Conservation (phyloP, 805 yeast species). For the Kregervanrija fluxuum region DNA sequence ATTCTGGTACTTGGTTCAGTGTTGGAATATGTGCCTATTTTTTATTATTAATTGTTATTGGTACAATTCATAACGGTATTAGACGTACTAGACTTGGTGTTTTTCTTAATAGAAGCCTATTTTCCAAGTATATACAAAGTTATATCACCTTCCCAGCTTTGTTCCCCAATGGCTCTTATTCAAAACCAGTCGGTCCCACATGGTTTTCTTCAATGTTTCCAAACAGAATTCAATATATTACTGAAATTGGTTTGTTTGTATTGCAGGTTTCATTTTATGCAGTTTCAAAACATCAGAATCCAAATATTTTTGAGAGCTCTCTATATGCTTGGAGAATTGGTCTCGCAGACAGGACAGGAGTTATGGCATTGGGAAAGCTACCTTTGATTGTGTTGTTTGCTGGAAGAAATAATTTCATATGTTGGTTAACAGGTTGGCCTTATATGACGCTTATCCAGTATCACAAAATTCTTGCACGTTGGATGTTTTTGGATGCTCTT, state of each 20-base stretch:
- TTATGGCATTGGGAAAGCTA: constrained; percentile 30
- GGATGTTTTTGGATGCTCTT: constrained; percentile 31
- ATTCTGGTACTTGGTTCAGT: constrained; percentile 27
- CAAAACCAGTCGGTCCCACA: constrained; percentile 12
- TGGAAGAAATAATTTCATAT: constrained; percentile 39
- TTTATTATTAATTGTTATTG: constrained; percentile 30
- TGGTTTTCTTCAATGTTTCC: constrained; percentile 21
- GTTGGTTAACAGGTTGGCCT: constrained; percentile 37
- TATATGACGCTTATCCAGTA: constrained; percentile 39
- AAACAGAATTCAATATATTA: constrained; percentile 27
- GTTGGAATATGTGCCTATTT: constrained; percentile 33
- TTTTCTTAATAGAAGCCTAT: constrained; percentile 11
- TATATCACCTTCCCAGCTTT: constrained; percentile 34
- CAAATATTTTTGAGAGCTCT: constrained; percentile 22
- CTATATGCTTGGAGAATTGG: constrained; percentile 27
- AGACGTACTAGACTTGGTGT: constrained; percentile 24
- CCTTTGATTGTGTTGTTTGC: constrained; percentile 40
- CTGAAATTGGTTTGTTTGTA: constrained; percentile 20
- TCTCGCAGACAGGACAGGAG: constrained; percentile 32
- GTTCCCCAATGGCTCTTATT: constrained; percentile 16
- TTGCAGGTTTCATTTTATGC: constrained; percentile 19
- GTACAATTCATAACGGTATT: constrained; percentile 28
- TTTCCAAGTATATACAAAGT: constrained; percentile 29
- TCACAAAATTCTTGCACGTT: constrained; percentile 63
- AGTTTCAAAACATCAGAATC: constrained; percentile 11